A percentile compares a stretch with the other conserved stretches of the same genome.
Evolutionary conservation across 2,329 filamentous ascomycete species (phyloP).

Genomic region (Aspergillus thermomutatus): DNA sequence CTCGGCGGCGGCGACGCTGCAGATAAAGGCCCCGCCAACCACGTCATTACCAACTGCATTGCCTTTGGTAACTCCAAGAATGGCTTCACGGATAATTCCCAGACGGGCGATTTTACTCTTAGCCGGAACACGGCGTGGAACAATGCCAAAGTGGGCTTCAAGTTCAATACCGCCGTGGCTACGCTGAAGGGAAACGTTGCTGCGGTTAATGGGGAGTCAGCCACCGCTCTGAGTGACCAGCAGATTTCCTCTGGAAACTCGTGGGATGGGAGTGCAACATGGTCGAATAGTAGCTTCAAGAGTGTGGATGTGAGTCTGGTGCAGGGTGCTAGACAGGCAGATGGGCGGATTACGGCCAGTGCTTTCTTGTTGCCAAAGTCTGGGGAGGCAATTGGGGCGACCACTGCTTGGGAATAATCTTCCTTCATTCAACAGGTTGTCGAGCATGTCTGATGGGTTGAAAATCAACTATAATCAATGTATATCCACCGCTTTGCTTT

Average conservation of each 20-base stretch:
- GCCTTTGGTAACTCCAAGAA: constrained; percentile 15
- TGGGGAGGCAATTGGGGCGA: constrained; percentile 11
- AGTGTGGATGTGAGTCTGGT: constrained; percentile 14
- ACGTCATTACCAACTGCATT: constrained; percentile 14
- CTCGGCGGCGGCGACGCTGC: constrained; percentile 15
- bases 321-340: constrained; percentile 6
- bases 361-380: constrained; percentile 11
- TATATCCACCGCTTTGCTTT: too few species aligned
- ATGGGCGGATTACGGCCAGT: constrained; percentile 12
- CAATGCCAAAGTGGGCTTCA: constrained; percentile 12
- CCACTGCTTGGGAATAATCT: constrained; percentile 8
- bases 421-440: neutral
- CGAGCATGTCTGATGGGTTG: too few species aligned
- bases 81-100: constrained; percentile 19
- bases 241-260: constrained; percentile 12
- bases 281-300: constrained; percentile 12
- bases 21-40: constrained; percentile 13
- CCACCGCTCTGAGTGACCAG: constrained; percentile 7
- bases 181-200: constrained; percentile 12
- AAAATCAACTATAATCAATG: neutral
- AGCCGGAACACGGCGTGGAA: constrained; percentile 17
- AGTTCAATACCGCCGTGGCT: constrained; percentile 10
- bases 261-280: constrained; percentile 8
- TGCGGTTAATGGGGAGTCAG: constrained; percentile 11
- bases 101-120: constrained; percentile 12